Percentiles rank a stretch among this genome's conserved stretches.
Conservation (phyloP, 2,329 filamentous ascomycete genomes). For the Colletotrichum salicis region DNA sequence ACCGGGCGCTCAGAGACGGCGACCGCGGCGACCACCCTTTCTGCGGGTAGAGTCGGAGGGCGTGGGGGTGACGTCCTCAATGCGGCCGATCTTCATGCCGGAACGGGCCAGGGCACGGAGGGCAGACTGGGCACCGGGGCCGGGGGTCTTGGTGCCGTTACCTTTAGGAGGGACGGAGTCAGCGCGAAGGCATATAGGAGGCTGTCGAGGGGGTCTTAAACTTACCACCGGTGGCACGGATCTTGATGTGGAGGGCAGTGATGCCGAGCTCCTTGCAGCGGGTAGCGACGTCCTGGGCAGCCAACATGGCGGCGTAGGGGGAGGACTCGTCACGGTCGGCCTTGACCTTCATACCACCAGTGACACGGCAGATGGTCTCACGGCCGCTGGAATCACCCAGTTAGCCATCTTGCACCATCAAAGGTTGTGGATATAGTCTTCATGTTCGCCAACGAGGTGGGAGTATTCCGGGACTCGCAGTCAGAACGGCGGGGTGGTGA, state of each 20-base stretch:
- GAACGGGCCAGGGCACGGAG: conserved; percentile 98
- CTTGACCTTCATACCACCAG: conserved; percentile 99
- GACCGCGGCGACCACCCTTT: conserved; percentile 99
- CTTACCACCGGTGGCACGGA: conserved; percentile 96
- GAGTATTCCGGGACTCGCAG: not conserved
- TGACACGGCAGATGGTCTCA: conserved; percentile 99
- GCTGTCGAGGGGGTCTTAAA: conserved; percentile 34
- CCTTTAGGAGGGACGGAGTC: conserved; percentile 56
- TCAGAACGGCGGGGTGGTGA: conserved; percentile 18
- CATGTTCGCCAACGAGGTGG: not conserved
- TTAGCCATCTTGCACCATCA: conserved; percentile 62
- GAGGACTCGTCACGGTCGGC: conserved; percentile 99
- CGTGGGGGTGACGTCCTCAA: conserved; percentile 99
- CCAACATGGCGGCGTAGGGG: conserved; percentile 99
- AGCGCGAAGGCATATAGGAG: not conserved
- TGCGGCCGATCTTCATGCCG: conserved; percentile 99
- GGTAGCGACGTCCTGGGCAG: conserved; percentile 95
- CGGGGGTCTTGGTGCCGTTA: conserved; percentile 99
- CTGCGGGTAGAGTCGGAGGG: conserved; percentile 99
- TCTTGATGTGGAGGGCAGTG: conserved; percentile 99
- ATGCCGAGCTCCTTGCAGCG: conserved; percentile 79
- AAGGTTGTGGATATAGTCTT: not conserved
- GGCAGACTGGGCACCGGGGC: conserved; percentile 98
- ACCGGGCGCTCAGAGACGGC: conserved; percentile 85
- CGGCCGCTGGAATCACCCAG: conserved; percentile 87